Percentiles rank a stretch among this genome's conserved stretches.
phyloP scores from a whole-genome alignment of 495 filamentous ascomycete species.

The Penicillium nucicola region DNA sequence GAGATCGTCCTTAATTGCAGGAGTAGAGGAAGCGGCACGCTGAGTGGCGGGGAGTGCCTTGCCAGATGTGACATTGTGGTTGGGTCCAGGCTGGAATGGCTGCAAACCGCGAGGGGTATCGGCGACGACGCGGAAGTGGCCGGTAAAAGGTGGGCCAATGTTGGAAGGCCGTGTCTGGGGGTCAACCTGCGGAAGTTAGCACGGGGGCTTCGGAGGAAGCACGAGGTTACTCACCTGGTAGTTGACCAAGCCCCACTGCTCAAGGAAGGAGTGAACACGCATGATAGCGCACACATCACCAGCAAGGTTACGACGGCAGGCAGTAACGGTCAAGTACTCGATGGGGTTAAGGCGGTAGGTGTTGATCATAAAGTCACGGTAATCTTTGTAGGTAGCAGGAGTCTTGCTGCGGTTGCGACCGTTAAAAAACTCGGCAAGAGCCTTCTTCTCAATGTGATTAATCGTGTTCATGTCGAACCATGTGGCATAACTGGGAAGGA shows the following conservation, averaged over 20 bases:
- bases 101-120: slow-evolving; percentile 95
- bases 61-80: slow-evolving; percentile 67
- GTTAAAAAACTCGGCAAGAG: slow-evolving; percentile 96
- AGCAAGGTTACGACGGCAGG: slow-evolving; percentile 92
- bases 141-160: slow-evolving; percentile 94
- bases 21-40: slow-evolving; percentile 67
- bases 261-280: slow-evolving; percentile 97
- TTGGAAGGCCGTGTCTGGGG: slow-evolving; percentile 91
- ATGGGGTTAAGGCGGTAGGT: slow-evolving; percentile 93
- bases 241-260: slow-evolving; percentile 98
- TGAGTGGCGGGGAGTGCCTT: slow-evolving; percentile 70
- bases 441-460: slow-evolving; percentile 84
- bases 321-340: slow-evolving; percentile 96
- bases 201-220: neutral
- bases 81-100: slow-evolving; percentile 85
- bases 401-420: slow-evolving; percentile 97
- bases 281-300: slow-evolving; percentile 99
- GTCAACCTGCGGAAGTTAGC: slow-evolving; percentile 66
- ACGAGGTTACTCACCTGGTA: slow-evolving; percentile 67
- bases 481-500: slow-evolving; percentile 90
- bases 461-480: slow-evolving; percentile 99
- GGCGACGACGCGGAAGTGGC: slow-evolving; percentile 90
- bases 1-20: slow-evolving; percentile 71
- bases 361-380: slow-evolving; percentile 99
- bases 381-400: slow-evolving; percentile 95